Evolutionary conservation across 768 basidiomycete genomes (phyloP), one percentile per base, ranked within the genome.

Genomic region (Tulasnella sp.): DNA sequence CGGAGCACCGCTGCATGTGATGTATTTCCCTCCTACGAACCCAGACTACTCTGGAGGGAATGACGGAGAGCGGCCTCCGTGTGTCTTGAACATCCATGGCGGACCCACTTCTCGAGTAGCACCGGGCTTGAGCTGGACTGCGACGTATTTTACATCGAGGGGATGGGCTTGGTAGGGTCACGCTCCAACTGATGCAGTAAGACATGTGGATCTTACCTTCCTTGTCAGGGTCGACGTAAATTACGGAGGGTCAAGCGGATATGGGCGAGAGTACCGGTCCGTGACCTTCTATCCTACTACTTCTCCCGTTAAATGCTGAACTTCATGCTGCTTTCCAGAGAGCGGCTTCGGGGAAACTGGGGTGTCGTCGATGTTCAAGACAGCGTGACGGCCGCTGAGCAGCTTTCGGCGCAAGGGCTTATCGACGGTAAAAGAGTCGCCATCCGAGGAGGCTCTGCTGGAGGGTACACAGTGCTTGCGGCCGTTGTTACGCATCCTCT

Each of bases 361-460:
- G 92, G 91, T 3, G 75, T 91, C 16, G 84, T 88, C 8, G 92
- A 94, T 75, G 84, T 89, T 1, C 80, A 84, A 22, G 92, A 94
- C 77, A 86, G 86, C 72, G 86, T 86, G 42, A 77, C 80, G n/a
- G 86, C 89, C 2, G 85, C 86, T 0, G 80, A 79, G 26, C 76
- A 82, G 39, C 83, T 92, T 1, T 74, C 78, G 17, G 83, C 84
- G 0, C 79, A 85, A 77, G 81, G 83, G 9, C 84, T 89, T 75
- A 83, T 90, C 70, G 92, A 94, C 74, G 79, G 81, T 1, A 79
- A 84, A 65, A 88, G 91, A 8, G 82, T 86, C 5, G 86, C 87
- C 19, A 88, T 94, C 74, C 87, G 89, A 2, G 92, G 92, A 0
- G 83, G 85, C 0, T 90, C 89, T 14, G 85, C 90, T 0, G 79